Evolutionary conservation across 176 grass and related monocot genomes (phyloP), one percentile per base, ranked within the genome.

Genomic region (Eleusine coracana): DNA sequence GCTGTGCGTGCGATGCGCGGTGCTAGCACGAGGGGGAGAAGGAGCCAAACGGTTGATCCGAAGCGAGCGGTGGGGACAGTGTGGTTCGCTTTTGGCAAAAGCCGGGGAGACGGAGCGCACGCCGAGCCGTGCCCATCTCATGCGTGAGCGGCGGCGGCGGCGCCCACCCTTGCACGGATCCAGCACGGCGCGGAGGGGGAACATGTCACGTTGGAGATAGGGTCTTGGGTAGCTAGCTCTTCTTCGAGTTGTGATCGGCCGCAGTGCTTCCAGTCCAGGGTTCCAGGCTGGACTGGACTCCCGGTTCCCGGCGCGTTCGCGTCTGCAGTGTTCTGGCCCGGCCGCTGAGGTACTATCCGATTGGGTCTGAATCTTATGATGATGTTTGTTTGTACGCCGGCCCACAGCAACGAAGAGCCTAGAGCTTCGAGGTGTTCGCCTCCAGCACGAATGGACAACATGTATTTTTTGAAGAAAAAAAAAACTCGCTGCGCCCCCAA

Each of bases 71-170:
- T 9, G 54, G 27, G 40, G 75, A 28, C 70, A 61, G 44, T 50
- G 38, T 51, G 23, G 27, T 21, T 62, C 18, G 25, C 65, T 85
- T 85, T 84, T 62, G 83, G 64, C 49, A 69, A 87, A 87, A 54
- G 59, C n/a, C 16, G 59, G 45, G 58, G 52, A 11, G 49, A 20
- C 25, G 11, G 29, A 27, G 18, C 29, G 63, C 72, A 81, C 79
- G n/a, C 46, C 21, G 41, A 6, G 42, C 23, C 52, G 12, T n/a
- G 54, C 17, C 27, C 39, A 51, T 64, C 11, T 21, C 10, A 0
- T 58, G 73, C 64, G 3, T 17, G 50, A 66, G 23, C 38, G 23
- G 21, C 78, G 31, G 31, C 31, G 31, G 78, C 54, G 3, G 64
- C 52, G 52, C 72, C 49, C 52, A 54, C 27, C 17, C 16, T 75